These are phyloP conservation scores for Phytophthora tubulina DNA, from an alignment of 352 stramenopile species.

Conservation along the genomic window DNA sequence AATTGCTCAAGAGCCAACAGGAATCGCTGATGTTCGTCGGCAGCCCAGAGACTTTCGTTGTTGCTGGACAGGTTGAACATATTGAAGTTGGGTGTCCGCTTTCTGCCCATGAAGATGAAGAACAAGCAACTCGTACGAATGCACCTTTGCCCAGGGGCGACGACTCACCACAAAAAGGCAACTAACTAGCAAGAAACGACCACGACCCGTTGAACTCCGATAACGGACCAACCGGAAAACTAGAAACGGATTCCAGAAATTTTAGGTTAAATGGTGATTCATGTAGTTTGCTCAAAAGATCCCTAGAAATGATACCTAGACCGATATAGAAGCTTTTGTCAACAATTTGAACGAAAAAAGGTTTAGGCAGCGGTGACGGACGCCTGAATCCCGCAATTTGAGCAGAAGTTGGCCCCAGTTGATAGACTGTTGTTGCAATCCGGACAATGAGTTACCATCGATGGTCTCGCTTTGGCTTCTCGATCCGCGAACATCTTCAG, in stretches of 20 bases:
- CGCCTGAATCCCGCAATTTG: too few species aligned
- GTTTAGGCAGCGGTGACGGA: too few species aligned
- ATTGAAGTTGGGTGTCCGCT: slow-evolving; percentile 20
- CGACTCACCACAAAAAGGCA: slow-evolving; percentile 32
- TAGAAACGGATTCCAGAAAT: slow-evolving; percentile 11
- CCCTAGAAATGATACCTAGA: too few species aligned
- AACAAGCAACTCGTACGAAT: too few species aligned
- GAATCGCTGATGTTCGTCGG: slow-evolving; percentile 78
- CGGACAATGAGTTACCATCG: too few species aligned
- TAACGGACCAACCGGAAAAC: slow-evolving; percentile 19
- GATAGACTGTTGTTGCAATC: too few species aligned
- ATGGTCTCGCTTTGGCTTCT: slow-evolving; percentile 8
- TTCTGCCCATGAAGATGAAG: slow-evolving; percentile 29
- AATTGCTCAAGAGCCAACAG: slow-evolving; percentile 72
- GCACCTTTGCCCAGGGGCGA: not conserved
- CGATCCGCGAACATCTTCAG: slow-evolving; percentile 27
- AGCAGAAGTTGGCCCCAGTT: too few species aligned
- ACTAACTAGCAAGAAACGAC: slow-evolving; percentile 26
- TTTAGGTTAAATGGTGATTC: too few species aligned
- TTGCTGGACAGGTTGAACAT: slow-evolving; percentile 45
- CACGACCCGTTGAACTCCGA: not conserved
- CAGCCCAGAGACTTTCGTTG: slow-evolving; percentile 48
- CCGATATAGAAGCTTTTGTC: not conserved
- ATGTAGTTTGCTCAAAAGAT: too few species aligned
- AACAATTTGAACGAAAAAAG: not conserved